A percentile compares a stretch with the other conserved stretches of the same genome.
These are phyloP conservation scores for Pseudocercospora pini-densiflorae DNA, from an alignment of 2,329 filamentous ascomycete species.

Conservation along the genomic window DNA sequence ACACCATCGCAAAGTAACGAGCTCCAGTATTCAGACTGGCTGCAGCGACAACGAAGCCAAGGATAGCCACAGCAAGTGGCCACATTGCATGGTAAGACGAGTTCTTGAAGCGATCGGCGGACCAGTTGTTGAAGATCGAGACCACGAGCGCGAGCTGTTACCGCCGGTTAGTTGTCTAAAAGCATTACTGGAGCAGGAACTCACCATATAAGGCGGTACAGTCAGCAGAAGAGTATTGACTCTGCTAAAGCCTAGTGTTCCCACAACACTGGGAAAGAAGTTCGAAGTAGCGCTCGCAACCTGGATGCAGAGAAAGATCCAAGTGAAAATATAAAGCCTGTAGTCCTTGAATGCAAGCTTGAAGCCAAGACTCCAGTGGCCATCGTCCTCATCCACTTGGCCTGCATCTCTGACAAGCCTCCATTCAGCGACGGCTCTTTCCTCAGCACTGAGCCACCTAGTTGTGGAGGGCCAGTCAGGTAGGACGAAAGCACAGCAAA, in stretches of 20 bases:
- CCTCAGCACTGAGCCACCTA: too few relatives aligned
- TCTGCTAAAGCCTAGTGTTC: not conserved
- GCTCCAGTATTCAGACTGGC: not conserved
- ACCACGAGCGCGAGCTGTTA: not conserved
- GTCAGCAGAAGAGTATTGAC: not conserved
- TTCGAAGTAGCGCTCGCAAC: too few relatives aligned
- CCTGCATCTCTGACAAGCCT: too few relatives aligned
- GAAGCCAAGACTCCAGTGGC: too few relatives aligned
- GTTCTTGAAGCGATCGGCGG: not conserved
- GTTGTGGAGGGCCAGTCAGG: too few relatives aligned
- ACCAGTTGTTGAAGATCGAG: not conserved
- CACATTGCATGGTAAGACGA: not conserved
- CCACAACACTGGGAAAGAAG: not conserved
- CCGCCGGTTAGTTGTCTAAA: not conserved
- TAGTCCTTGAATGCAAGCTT: too few relatives aligned
- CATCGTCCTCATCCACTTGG: too few relatives aligned
- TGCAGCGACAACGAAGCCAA: not conserved
- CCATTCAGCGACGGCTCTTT: too few relatives aligned
- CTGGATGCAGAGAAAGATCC: too few relatives aligned
- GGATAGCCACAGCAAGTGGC: not conserved
- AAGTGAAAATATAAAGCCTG: too few relatives aligned
- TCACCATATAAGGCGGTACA: not conserved
- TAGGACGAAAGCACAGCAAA: not conserved
- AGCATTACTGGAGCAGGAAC: not conserved
- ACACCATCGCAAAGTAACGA: conserved; percentile 8